Evolutionary conservation across 208 protist genomes (phyloP).

Genomic region (Wallacemonas sp.): DNA sequence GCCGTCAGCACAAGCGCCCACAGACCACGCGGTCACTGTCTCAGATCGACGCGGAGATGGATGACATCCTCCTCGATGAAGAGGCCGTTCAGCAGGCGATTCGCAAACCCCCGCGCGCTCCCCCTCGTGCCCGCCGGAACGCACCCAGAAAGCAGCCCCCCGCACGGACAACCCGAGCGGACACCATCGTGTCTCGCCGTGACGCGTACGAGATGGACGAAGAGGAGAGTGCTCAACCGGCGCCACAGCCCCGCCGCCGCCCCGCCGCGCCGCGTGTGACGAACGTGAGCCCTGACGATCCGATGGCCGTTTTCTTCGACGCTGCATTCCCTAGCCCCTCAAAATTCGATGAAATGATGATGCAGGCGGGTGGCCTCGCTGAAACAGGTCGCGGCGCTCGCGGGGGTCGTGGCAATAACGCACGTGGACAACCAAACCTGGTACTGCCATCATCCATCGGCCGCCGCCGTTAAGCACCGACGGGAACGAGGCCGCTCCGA

Average conservation of each 20-base stretch:
- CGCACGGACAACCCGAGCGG: neutral
- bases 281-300: slow-evolving; percentile 51
- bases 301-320: slow-evolving; percentile 86
- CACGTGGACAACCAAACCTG: slow-evolving; percentile 56
- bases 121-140: slow-evolving; percentile 10
- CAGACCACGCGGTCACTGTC: slow-evolving; percentile 61
- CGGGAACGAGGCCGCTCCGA: too few relatives aligned
- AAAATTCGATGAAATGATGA: slow-evolving; percentile 90
- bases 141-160: slow-evolving; percentile 8
- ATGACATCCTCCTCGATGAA: slow-evolving; percentile 31
- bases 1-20: slow-evolving; percentile 36
- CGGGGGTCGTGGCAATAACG: slow-evolving; percentile 33
- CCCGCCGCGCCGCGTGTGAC: slow-evolving; percentile 13
- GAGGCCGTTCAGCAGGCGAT: slow-evolving; percentile 34
- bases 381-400: slow-evolving; percentile 19
- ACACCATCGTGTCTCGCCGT: neutral
- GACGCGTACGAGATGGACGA: slow-evolving; percentile 19
- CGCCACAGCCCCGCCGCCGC: slow-evolving; percentile 2
- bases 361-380: slow-evolving; percentile 67
- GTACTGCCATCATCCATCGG: slow-evolving; percentile 71
- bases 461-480: slow-evolving; percentile 39
- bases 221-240: neutral
- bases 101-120: slow-evolving; percentile 34
- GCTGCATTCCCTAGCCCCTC: slow-evolving; percentile 82
- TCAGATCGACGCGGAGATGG: slow-evolving; percentile 29